Evolutionary conservation across 2,329 filamentous ascomycete species (phyloP).

Genomic region (Aspergillus amoenus): DNA sequence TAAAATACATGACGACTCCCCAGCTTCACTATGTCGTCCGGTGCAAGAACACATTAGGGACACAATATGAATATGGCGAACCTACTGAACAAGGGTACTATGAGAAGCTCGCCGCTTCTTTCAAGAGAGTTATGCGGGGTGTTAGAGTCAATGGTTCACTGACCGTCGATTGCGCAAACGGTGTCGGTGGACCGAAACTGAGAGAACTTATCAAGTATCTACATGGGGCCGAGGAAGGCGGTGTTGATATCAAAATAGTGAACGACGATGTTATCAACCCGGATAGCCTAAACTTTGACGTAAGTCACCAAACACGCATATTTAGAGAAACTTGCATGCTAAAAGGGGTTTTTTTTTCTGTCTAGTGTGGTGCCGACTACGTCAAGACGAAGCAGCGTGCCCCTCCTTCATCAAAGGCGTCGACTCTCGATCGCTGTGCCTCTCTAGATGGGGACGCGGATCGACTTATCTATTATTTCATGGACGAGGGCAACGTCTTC

Average conservation of each 20-base stretch:
- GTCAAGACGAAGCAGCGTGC: slow-evolving; percentile 96
- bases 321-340: not conserved
- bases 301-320: slow-evolving; percentile 38
- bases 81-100: slow-evolving; percentile 92
- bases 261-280: slow-evolving; percentile 93
- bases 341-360: slow-evolving; percentile 24
- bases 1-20: slow-evolving; percentile 91
- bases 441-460: slow-evolving; percentile 96
- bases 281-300: slow-evolving; percentile 83
- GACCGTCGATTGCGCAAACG: slow-evolving; percentile 93
- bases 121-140: slow-evolving; percentile 77
- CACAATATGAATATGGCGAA: slow-evolving; percentile 81
- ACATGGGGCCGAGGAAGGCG: slow-evolving; percentile 64
- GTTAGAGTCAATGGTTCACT: slow-evolving; percentile 72
- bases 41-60: slow-evolving; percentile 89
- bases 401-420: slow-evolving; percentile 77
- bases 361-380: slow-evolving; percentile 86
- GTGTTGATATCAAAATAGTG: slow-evolving; percentile 78
- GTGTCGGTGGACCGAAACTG: slow-evolving; percentile 90
- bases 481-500: slow-evolving; percentile 78
- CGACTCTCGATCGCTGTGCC: slow-evolving; percentile 74
- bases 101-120: slow-evolving; percentile 82
- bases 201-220: slow-evolving; percentile 81
- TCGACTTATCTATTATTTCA: slow-evolving; percentile 92
- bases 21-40: slow-evolving; percentile 96